Evolutionary conservation across 805 yeast species (phyloP).

Genomic region (Kregervanrija delftensis): DNA sequence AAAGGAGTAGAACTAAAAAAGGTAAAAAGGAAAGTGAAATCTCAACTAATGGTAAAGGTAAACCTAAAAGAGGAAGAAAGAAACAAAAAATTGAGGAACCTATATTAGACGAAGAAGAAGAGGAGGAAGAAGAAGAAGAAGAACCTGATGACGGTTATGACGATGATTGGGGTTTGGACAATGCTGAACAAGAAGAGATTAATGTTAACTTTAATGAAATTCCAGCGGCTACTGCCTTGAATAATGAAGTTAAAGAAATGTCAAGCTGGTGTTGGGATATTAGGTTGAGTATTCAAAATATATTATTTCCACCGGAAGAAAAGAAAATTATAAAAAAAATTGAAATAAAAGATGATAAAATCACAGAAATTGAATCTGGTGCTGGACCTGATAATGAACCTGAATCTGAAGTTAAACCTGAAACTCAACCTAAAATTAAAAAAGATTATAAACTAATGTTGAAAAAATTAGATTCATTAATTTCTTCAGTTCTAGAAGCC

Average conservation of each 20-base stretch:
- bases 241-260: constrained; percentile 16
- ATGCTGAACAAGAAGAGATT: constrained; percentile 13
- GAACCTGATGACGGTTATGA: constrained; percentile 12
- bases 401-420: neutral
- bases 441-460: constrained; percentile 16
- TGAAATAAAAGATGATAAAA: neutral
- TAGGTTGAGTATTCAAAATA: constrained; percentile 19
- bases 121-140: constrained; percentile 2
- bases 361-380: neutral
- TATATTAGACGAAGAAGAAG: constrained; percentile 8
- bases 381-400: constrained; percentile 1
- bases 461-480: constrained; percentile 16
- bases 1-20: constrained; percentile 15
- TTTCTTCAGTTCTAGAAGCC: constrained; percentile 20
- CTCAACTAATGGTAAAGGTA: neutral
- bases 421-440: neutral
- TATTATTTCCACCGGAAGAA: constrained; percentile 14
- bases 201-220: constrained; percentile 12
- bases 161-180: constrained; percentile 21
- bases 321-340: constrained; percentile 2
- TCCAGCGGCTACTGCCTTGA: constrained; percentile 17
- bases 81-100: neutral
- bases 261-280: constrained; percentile 17
- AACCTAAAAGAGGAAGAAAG: constrained; percentile 17
- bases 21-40: constrained; percentile 24